Evolutionary conservation across 768 basidiomycete species (phyloP), one percentile per base, ranked within the genome.

Genomic region (Boletus tylopilopsis): DNA sequence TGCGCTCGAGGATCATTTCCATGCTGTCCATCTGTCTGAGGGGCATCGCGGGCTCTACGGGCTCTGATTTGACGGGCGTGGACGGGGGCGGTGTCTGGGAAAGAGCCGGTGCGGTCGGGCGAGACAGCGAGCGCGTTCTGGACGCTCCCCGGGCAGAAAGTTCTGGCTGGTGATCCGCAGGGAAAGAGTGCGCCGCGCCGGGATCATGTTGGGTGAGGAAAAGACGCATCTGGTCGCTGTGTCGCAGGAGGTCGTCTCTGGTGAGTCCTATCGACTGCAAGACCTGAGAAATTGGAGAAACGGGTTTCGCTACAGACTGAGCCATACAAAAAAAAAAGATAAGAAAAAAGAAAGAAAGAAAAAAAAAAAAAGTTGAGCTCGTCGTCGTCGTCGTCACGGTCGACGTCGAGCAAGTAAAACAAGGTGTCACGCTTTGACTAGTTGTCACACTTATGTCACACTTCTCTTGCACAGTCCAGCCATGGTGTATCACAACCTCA

Each of bases 401-500:
- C 55, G 41, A 32, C 24, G 60, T 62, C 41, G 55, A 52, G n/a
- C 52, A 50, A 50, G 13, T 39, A 54, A 64, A 58, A 55, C 22
- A 25, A 4, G 36, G 2, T 47, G 60, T 61, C 60, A 61, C 60
- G 53, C 60, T 55, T 32, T 32, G 8, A 13, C 16, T 54, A 52
- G 15, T 18, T 39, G 61, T 62, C 61, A 62, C 61, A 50, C 27
- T 5, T 23, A 6, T 53, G 61, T 62, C 61, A 62, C 61, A 50
- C 10, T 2, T n/a, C 41, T 27, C 50, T 58, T 62, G 38, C 35
- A 23, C 16, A 16, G 10, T 33, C 48, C 52, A 46, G 54, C 35
- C 60, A 90, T 90, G 87, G 84, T 85, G 54, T 87, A 89, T 64
- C 82, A 89, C 61, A 93, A 92, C 74, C 80, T 93, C 63, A 93